phyloP scores from a whole-genome alignment of 352 stramenopile genomes.

The Phytophthora capsici region DNA sequence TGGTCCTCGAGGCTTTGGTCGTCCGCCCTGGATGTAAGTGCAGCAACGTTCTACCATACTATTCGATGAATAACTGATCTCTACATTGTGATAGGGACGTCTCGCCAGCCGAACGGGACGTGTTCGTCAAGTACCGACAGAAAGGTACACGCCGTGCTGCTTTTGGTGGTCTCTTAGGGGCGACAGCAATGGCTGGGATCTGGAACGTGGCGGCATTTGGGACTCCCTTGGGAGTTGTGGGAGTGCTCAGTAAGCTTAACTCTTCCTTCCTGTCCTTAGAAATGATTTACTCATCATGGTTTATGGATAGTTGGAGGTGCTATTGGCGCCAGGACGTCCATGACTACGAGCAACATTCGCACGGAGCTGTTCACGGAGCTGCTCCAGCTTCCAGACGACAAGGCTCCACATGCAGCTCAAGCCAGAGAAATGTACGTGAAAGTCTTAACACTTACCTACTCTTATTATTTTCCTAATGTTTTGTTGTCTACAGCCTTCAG shows the following conservation, averaged over 20 bases:
- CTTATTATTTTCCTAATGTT: neutral
- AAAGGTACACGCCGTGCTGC: constrained; percentile 18
- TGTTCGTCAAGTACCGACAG: constrained; percentile 23
- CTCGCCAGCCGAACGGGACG: constrained; percentile 21
- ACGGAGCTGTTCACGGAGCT: constrained; percentile 25
- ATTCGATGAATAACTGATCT: neutral
- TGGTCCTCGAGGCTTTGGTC: constrained; percentile 9
- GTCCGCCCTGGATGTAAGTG: constrained; percentile 12
- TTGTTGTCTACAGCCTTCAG: constrained; percentile 21
- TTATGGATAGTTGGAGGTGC: constrained; percentile 17
- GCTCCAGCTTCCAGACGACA: constrained; percentile 23
- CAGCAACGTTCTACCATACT: neutral
- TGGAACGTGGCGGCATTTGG: constrained; percentile 22
- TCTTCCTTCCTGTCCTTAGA: neutral
- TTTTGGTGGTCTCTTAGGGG: constrained; percentile 22
- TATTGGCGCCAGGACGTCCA: constrained; percentile 20
- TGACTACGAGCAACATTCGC: constrained; percentile 20
- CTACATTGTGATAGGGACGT: constrained; percentile 10
- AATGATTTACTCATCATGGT: neutral
- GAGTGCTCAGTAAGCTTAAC: constrained; percentile 13
- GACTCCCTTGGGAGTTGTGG: constrained; percentile 22
- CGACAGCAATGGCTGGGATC: constrained; percentile 25
- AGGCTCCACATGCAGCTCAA: constrained; percentile 25
- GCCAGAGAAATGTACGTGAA: constrained; percentile 31
- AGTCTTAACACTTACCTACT: neutral